These are phyloP conservation scores for Phytophthora cryptogea DNA, from an alignment of 352 stramenopile genomes.

Conservation along the genomic window DNA sequence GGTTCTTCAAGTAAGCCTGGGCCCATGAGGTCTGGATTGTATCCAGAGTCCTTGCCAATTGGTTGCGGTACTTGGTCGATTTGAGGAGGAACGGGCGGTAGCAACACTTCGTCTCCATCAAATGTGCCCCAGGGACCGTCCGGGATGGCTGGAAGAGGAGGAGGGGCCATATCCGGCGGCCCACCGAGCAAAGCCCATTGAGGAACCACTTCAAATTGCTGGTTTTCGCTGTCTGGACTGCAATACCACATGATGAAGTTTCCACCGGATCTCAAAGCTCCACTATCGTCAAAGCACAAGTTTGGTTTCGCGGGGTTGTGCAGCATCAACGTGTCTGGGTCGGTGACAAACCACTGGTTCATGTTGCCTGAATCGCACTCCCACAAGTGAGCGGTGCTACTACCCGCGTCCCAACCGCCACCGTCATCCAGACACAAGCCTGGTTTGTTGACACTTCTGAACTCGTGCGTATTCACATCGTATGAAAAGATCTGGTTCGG, in stretches of 20 bases:
- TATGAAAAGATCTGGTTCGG: slow-evolving; percentile 39
- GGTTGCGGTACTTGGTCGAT: slow-evolving; percentile 3
- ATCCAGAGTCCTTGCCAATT: background rate
- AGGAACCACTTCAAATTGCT: slow-evolving; percentile 29
- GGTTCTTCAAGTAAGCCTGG: background rate
- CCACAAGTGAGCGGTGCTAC: slow-evolving; percentile 11
- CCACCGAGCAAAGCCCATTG: slow-evolving; percentile 3
- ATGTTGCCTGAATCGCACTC: slow-evolving; percentile 23
- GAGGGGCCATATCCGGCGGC: background rate
- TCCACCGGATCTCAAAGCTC: background rate
- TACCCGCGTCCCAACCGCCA: slow-evolving; percentile 8
- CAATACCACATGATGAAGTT: slow-evolving; percentile 23
- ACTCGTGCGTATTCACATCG: slow-evolving; percentile 19
- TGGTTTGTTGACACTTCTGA: slow-evolving; percentile 28
- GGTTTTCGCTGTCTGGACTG: slow-evolving; percentile 16
- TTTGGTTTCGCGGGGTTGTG: slow-evolving; percentile 23
- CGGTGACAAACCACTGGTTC: slow-evolving; percentile 35
- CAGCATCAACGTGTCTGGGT: slow-evolving; percentile 26
- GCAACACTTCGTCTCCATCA: background rate
- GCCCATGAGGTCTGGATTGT: background rate
- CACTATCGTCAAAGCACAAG: slow-evolving; percentile 33
- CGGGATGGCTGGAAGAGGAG: slow-evolving; percentile 3
- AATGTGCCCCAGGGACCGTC: slow-evolving; percentile 1
- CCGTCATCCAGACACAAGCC: slow-evolving; percentile 39
- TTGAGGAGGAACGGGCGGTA: background rate